A percentile compares a stretch with the other conserved stretches of the same genome.
Conservation (phyloP, 1,284 basidiomycete genomes). For the Ustanciosporium gigantosporum region DNA sequence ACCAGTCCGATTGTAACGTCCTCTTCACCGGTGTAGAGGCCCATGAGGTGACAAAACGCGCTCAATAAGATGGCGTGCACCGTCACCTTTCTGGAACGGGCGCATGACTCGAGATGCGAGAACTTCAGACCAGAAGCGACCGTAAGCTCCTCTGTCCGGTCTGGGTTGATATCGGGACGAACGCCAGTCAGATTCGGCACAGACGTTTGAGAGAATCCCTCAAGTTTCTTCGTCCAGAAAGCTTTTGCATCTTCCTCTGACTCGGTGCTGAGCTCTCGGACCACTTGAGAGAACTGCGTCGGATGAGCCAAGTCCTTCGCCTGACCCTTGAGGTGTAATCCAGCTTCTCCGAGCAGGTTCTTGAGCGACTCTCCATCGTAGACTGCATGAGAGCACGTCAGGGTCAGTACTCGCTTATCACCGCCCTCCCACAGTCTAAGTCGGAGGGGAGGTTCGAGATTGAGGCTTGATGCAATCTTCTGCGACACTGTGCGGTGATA, state of each 20-base stretch:
- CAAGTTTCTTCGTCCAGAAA: constrained; percentile 40
- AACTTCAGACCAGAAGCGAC: constrained; percentile 1
- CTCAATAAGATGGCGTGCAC: constrained; percentile 44
- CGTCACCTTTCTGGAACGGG: constrained; percentile 29
- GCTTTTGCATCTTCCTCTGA: constrained; percentile 2
- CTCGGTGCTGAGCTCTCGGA: constrained; percentile 12
- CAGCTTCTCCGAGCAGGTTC: constrained; percentile 28
- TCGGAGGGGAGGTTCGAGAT: constrained; percentile 34
- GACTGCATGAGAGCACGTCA: constrained; percentile 50
- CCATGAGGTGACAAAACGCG: constrained; percentile 31
- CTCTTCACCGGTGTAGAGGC: constrained; percentile 44
- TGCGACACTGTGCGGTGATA: constrained; percentile 16
- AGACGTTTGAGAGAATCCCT: constrained; percentile 30
- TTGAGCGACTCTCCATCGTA: constrained; percentile 54
- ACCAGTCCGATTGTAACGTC: constrained; percentile 51
- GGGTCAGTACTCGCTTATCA: constrained; percentile 2
- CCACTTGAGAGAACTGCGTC: constrained; percentile 14
- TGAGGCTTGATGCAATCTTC: constrained; percentile 21
- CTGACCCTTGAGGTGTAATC: constrained; percentile 1
- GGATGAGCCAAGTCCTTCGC: not conserved
- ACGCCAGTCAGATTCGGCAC: constrained; percentile 48
- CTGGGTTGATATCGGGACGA: constrained; percentile 12
- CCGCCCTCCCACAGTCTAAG: constrained; percentile 21
- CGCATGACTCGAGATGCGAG: constrained; percentile 11
- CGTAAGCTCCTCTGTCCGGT: constrained; percentile 14